Percentiles rank a stretch among this genome's conserved stretches.
These are phyloP conservation scores for Pythium dissimile DNA, from an alignment of 352 stramenopile genomes.

Conservation along the genomic window DNA sequence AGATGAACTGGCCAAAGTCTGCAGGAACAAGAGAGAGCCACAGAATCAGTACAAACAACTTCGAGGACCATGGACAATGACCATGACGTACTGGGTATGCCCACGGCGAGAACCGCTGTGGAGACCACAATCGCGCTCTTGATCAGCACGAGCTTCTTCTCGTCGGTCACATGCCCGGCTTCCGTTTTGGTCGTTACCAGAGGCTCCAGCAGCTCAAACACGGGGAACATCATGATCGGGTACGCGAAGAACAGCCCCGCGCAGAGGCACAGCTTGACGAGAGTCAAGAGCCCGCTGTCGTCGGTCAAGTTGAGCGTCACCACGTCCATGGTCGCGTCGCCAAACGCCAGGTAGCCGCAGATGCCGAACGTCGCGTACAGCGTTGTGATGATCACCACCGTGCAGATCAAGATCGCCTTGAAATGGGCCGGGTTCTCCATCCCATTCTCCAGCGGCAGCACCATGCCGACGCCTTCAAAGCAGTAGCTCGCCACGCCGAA, in stretches of 20 bases:
- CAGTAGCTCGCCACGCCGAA: slow-evolving; percentile 76
- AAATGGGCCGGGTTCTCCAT: slow-evolving; percentile 56
- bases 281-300: slow-evolving; percentile 34
- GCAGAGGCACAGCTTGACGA: slow-evolving; percentile 75
- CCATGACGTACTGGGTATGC: slow-evolving; percentile 24
- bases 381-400: slow-evolving; percentile 47
- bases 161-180: slow-evolving; percentile 17
- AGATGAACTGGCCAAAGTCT: slow-evolving; percentile 81
- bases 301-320: slow-evolving; percentile 73
- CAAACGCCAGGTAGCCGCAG: slow-evolving; percentile 72
- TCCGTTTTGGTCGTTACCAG: slow-evolving; percentile 36
- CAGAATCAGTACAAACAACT: background rate
- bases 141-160: slow-evolving; percentile 19
- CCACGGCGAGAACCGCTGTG: slow-evolving; percentile 16
- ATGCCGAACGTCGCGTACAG: slow-evolving; percentile 73
- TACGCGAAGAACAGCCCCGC: slow-evolving; percentile 76
- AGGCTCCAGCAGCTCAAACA: slow-evolving; percentile 44
- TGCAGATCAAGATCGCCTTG: slow-evolving; percentile 38
- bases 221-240: slow-evolving; percentile 86
- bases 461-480: slow-evolving; percentile 73
- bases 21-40: background rate
- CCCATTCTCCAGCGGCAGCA: slow-evolving; percentile 62
- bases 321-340: slow-evolving; percentile 48
- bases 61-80: background rate
- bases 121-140: slow-evolving; percentile 46